A percentile compares a stretch with the other conserved stretches of the same genome.
Evolutionary conservation across 768 basidiomycete genomes (phyloP).

Genomic region (Podaxis carcinomalis): DNA sequence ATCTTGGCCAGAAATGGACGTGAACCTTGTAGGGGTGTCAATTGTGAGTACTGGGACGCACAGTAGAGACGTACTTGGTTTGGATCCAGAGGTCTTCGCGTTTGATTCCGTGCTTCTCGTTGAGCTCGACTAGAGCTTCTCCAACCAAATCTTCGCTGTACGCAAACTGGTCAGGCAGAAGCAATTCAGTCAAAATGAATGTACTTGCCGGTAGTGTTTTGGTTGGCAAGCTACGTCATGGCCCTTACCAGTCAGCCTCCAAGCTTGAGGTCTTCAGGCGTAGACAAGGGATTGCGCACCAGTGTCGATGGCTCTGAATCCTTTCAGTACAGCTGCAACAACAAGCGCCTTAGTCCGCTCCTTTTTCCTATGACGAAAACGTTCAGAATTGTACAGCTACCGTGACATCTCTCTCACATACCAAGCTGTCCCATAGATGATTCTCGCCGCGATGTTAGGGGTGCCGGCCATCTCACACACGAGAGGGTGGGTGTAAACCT

Average conservation of each 20-base stretch:
- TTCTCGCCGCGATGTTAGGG: conserved; percentile 26
- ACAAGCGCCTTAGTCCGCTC: conserved; percentile 67
- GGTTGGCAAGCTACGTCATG: conserved; percentile 49
- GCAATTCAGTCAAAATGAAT: not conserved
- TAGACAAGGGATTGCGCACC: conserved; percentile 34
- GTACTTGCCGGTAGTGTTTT: conserved; percentile 62
- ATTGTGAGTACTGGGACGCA: not conserved
- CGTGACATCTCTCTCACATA: conserved; percentile 17
- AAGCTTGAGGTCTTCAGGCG: not conserved
- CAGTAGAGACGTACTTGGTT: conserved; percentile 53
- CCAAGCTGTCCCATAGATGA: conserved; percentile 66
- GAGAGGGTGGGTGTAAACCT: not conserved
- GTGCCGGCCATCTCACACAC: conserved; percentile 10
- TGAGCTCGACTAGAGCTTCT: conserved; percentile 55
- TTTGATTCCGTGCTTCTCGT: conserved; percentile 52
- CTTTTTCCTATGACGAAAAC: conserved; percentile 57
- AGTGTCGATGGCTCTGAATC: conserved; percentile 83
- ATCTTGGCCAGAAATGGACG: conserved; percentile 72
- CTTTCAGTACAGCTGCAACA: conserved; percentile 64
- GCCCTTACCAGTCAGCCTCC: not conserved
- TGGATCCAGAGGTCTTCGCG: conserved; percentile 75
- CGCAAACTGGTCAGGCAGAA: not conserved
- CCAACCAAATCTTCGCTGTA: conserved; percentile 78
- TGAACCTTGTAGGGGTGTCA: conserved; percentile 48
- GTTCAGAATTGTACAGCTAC: not conserved